A percentile compares a stretch with the other conserved stretches of the same genome.
Evolutionary conservation across 1,139 yeast species (phyloP).

Genomic region (Suhomyces yuchorum): DNA sequence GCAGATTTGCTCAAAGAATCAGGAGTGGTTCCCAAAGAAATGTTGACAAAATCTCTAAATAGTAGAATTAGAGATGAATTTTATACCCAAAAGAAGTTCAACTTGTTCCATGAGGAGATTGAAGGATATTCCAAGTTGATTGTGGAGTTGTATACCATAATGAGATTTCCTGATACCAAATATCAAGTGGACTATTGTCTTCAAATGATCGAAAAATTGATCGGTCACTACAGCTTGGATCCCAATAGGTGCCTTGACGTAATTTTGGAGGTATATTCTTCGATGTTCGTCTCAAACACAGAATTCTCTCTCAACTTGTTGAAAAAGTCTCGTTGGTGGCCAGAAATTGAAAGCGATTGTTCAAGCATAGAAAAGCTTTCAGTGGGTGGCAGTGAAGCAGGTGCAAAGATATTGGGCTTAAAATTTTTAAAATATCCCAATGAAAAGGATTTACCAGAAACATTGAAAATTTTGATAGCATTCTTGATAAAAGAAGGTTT

Average conservation of each 20-base stretch:
- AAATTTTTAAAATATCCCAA: slow-evolving; percentile 45
- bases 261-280: slow-evolving; percentile 52
- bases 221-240: slow-evolving; percentile 80
- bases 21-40: slow-evolving; percentile 42
- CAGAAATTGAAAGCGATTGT: slow-evolving; percentile 37
- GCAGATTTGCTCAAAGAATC: slow-evolving; percentile 39
- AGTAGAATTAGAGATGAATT: slow-evolving; percentile 52
- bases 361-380: slow-evolving; percentile 34
- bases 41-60: slow-evolving; percentile 43
- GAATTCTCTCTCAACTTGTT: slow-evolving; percentile 53
- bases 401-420: slow-evolving; percentile 62
- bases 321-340: slow-evolving; percentile 68
- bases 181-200: slow-evolving; percentile 50
- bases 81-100: slow-evolving; percentile 73
- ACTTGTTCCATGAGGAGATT: slow-evolving; percentile 73
- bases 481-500: slow-evolving; percentile 71
- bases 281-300: slow-evolving; percentile 47
- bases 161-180: slow-evolving; percentile 42
- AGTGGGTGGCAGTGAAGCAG: slow-evolving; percentile 53
- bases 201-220: slow-evolving; percentile 56
- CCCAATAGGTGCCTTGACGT: slow-evolving; percentile 71
- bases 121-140: slow-evolving; percentile 79
- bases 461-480: slow-evolving; percentile 48
- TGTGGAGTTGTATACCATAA: slow-evolving; percentile 51
- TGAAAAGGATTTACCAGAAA: slow-evolving; percentile 44